Conservation (phyloP, 108 stramenopile species). For the Cyclotella cryptica region DNA sequence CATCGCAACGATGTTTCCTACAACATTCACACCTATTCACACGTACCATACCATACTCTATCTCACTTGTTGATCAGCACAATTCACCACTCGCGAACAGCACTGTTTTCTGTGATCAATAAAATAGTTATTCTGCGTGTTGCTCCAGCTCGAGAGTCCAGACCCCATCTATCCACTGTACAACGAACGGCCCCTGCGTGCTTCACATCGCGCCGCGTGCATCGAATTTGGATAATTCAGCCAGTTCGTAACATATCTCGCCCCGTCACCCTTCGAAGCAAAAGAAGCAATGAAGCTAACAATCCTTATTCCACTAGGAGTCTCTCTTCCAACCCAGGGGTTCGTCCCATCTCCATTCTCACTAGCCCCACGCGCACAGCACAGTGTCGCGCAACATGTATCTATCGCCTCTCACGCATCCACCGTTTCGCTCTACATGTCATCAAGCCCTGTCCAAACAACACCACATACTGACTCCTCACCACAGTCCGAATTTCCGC, state of each 20-base stretch:
- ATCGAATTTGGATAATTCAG: too few relatives aligned
- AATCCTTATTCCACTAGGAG: neutral
- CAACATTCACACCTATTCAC: too few relatives aligned
- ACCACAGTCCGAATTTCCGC: conserved; percentile 1
- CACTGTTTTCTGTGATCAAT: too few relatives aligned
- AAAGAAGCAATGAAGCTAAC: conserved; percentile 11
- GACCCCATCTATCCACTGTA: too few relatives aligned
- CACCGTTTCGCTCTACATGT: neutral
- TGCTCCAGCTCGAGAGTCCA: too few relatives aligned
- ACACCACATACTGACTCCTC: conserved; percentile 9
- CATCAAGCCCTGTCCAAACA: neutral
- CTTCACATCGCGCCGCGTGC: too few relatives aligned
- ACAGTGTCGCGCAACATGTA: neutral
- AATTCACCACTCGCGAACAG: too few relatives aligned
- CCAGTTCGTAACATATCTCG: neutral
- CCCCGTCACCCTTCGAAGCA: neutral
- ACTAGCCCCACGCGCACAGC: neutral
- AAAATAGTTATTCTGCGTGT: too few relatives aligned
- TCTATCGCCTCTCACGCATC: neutral
- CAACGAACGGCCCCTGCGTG: too few relatives aligned
- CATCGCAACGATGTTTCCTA: too few relatives aligned
- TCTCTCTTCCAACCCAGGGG: neutral
- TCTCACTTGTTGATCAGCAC: too few relatives aligned
- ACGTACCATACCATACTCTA: too few relatives aligned
- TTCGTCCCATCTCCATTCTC: neutral